Percentiles rank a stretch among this genome's conserved stretches.
phyloP scores from a whole-genome alignment of 345 rosid species.

The Gossypioides kirkii region DNA sequence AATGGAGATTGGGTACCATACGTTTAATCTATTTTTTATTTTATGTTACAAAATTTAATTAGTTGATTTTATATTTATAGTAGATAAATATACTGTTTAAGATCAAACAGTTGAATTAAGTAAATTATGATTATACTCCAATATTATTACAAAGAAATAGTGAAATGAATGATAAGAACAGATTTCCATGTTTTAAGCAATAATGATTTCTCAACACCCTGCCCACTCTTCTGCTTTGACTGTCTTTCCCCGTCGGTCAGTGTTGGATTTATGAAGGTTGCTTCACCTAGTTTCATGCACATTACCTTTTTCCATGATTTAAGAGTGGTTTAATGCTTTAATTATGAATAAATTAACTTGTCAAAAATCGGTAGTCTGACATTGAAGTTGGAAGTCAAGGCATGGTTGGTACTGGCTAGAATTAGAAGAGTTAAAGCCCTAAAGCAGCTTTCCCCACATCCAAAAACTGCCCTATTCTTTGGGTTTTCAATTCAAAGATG shows the following conservation, averaged over 20 bases:
- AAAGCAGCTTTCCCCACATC: neutral
- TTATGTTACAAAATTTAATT: no score
- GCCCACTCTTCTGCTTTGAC: neutral
- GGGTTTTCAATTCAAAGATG: neutral
- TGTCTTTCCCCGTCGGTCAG: neutral
- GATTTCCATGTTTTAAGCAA: neutral
- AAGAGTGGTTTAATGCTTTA: neutral
- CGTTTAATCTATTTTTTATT: no score
- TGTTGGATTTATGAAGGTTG: neutral
- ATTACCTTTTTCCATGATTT: neutral
- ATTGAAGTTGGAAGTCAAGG: no score
- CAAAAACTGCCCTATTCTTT: conserved; percentile 8
- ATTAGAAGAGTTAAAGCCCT: neutral
- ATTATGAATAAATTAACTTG: neutral
- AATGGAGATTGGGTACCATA: no score
- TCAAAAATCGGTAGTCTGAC: no score
- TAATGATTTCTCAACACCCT: conserved; percentile 2
- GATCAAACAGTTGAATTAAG: no score
- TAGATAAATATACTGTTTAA: no score
- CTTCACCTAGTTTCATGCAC: neutral
- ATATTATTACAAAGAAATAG: neutral
- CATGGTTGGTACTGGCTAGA: neutral
- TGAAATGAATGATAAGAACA: neutral
- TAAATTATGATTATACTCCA: no score
- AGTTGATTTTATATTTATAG: no score